Evolutionary conservation across 768 basidiomycete genomes (phyloP), one percentile per base, ranked within the genome.

Genomic region (Tulasnella calospora): DNA sequence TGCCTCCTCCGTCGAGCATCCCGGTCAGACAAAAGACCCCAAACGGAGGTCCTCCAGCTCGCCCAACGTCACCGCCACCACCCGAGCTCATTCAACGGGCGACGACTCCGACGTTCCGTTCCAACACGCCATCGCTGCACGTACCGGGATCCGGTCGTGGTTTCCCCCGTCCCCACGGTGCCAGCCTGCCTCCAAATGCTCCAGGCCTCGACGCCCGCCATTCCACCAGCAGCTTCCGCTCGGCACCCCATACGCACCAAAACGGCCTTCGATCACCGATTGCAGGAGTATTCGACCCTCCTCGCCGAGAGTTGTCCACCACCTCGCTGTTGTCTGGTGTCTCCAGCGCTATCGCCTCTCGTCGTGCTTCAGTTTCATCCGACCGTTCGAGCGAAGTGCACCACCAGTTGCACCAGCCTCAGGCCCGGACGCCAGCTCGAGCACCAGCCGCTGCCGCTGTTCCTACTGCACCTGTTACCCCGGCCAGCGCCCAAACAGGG

Each of bases 21-120:
- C 93, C 94, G 35, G 55, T 77, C 55, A 80, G 77, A 67, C 81
- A 81, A 67, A 71, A 79, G 23, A 83, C 86, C 30, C 86, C 87
- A 67, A 67, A 71, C 67, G 92, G 92, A 80, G 84, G 85, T 7
- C 92, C 93, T 15, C 96, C 96, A 0, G 92, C 94, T 38, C 88
- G 96, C 67, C 97, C 97, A 0, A 92, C 91, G 4, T 98, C 97
- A 0, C 96, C 97, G 1, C 96, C 96, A 7, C 97, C 96, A 23
- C 86, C 92, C 23, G 96, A 98, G 78, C 92, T 98, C 82, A 91
- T 98, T 79, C 92, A 94, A 82, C 92, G 96, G 19, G 95, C 96
- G 13, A 94, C 94, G 4, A 95, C 94, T 0, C 94, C 94, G 0
- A 92, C 92, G 9, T 90, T 93, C 81, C 85, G 89, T 19, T 74